phyloP scores from a whole-genome alignment of 768 basidiomycete species.

The Xerocomus potaroensis region DNA sequence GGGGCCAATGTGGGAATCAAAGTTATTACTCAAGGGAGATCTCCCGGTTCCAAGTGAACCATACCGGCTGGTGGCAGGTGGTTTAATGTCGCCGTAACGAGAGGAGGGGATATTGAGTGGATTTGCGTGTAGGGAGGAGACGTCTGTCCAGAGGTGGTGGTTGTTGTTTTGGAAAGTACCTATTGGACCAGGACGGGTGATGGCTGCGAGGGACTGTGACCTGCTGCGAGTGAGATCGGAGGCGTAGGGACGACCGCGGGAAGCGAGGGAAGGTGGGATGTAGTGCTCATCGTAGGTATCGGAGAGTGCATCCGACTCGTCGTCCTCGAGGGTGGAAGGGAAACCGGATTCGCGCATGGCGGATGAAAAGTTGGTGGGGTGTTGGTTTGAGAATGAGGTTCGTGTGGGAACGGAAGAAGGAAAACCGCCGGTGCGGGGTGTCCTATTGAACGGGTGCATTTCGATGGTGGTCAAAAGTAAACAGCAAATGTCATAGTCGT shows the following conservation, averaged over 20 bases:
- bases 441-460: slow-evolving; percentile 42
- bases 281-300: slow-evolving; percentile 61
- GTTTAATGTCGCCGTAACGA: slow-evolving; percentile 62
- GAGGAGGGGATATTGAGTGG: slow-evolving; percentile 54
- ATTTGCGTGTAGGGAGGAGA: slow-evolving; percentile 43
- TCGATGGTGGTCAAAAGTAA: no score
- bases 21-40: slow-evolving; percentile 50
- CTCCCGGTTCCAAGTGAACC: slow-evolving; percentile 56
- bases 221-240: slow-evolving; percentile 67
- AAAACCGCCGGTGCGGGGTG: slow-evolving; percentile 31
- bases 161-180: slow-evolving; percentile 41
- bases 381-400: slow-evolving; percentile 60
- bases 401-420: slow-evolving; percentile 60
- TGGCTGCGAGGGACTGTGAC: slow-evolving; percentile 70
- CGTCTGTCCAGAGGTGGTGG: slow-evolving; percentile 59
- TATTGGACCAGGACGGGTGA: slow-evolving; percentile 47
- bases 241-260: slow-evolving; percentile 56
- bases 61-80: slow-evolving; percentile 59
- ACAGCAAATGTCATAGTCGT: not conserved
- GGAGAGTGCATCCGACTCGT: slow-evolving; percentile 62
- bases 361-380: slow-evolving; percentile 58
- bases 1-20: slow-evolving; percentile 48
- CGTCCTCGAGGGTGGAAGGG: slow-evolving; percentile 77
- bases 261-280: slow-evolving; percentile 31
- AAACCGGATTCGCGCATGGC: slow-evolving; percentile 66